phyloP scores from a whole-genome alignment of 176 grass and related monocot genomes.

The Bolboschoenus planiculmis region DNA sequence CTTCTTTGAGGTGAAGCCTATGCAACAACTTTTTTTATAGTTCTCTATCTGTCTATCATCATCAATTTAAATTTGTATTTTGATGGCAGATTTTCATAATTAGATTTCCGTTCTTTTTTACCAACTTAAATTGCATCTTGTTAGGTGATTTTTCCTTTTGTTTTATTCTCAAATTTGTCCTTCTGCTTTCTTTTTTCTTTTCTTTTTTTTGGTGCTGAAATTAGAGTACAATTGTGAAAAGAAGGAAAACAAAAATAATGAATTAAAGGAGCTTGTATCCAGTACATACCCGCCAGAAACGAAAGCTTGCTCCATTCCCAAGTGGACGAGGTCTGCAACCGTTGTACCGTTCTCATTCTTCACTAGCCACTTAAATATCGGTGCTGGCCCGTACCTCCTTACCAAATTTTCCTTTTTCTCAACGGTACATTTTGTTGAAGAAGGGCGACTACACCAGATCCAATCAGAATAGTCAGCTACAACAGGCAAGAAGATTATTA shows the following conservation, averaged over 20 bases:
- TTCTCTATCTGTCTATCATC: no score
- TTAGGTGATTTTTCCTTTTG: no score
- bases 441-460: no score
- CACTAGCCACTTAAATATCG: not conserved
- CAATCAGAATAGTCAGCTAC: no score
- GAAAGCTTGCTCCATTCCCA: not conserved
- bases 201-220: not conserved
- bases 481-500: no score
- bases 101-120: no score
- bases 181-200: not conserved
- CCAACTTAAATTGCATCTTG: no score
- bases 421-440: not conserved
- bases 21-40: no score
- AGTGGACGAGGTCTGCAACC: not conserved
- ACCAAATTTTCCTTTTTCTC: not conserved
- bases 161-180: no score
- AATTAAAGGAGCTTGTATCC: not conserved
- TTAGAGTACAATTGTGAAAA: not conserved
- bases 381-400: not conserved
- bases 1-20: conserved; percentile 66
- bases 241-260: not conserved
- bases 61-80: no score
- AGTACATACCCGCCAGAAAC: not conserved
- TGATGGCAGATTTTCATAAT: no score
- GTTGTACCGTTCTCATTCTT: not conserved